Evolutionary conservation across 1,284 basidiomycete genomes (phyloP).

Genomic region (Pascua guehoae): DNA sequence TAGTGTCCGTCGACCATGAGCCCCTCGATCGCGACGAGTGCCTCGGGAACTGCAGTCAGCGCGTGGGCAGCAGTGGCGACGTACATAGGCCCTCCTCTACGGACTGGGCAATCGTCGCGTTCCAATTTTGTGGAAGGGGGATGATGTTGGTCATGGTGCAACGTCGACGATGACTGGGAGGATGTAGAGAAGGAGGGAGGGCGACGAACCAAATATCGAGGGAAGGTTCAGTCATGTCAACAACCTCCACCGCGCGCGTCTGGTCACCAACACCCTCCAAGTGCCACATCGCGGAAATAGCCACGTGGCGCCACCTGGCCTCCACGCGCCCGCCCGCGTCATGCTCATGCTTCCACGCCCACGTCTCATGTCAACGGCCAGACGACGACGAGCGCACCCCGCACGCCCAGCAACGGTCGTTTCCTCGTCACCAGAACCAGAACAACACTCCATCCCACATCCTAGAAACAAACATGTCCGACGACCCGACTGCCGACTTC

Average conservation of each 20-base stretch:
- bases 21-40: conserved; percentile 10
- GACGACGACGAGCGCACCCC: no score
- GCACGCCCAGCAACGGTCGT: neutral
- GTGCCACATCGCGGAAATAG: neutral
- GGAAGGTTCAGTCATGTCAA: neutral
- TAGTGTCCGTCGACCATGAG: conserved; percentile 6
- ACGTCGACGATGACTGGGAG: neutral
- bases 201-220: neutral
- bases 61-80: neutral
- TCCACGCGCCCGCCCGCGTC: conserved; percentile 2
- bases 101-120: conserved; percentile 2
- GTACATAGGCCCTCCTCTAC: conserved; percentile 5
- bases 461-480: conserved; percentile 36
- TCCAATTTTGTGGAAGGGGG: conserved; percentile 1
- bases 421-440: neutral
- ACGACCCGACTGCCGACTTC: conserved; percentile 50
- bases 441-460: neutral
- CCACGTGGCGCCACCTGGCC: neutral
- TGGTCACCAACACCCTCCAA: neutral
- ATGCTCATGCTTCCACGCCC: neutral
- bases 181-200: neutral
- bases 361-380: neutral
- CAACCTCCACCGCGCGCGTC: neutral
- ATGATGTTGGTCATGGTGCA: neutral
- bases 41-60: neutral